Evolutionary conservation across 2,329 filamentous ascomycete genomes (phyloP).

Genomic region (Monilinia fructicola): DNA sequence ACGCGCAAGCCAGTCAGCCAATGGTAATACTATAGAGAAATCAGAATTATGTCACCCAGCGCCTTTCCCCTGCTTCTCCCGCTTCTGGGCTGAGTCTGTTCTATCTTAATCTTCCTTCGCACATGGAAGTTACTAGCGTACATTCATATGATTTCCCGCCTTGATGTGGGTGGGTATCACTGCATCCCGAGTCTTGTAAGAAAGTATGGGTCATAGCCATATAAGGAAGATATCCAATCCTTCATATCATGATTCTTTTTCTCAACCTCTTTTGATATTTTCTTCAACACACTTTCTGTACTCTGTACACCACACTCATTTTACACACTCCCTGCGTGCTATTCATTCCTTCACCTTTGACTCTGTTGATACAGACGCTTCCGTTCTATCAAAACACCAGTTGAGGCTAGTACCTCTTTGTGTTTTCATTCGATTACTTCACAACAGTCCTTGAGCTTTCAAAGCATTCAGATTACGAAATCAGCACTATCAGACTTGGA

Average conservation of each 20-base stretch:
- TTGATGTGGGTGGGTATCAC: conserved; percentile 2
- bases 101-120: conserved; percentile 14
- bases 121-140: conserved; percentile 6
- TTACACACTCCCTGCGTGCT: conserved; percentile 17
- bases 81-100: conserved; percentile 8
- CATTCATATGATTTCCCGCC: conserved; percentile 4
- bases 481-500: conserved; percentile 1
- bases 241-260: neutral
- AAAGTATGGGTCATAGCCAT: conserved; percentile 6
- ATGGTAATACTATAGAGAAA: neutral
- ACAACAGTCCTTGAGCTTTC: conserved; percentile 30
- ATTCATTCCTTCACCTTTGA: conserved; percentile 31
- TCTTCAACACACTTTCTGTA: neutral
- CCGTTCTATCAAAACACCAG: conserved; percentile 20
- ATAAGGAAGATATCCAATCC: conserved; percentile 12
- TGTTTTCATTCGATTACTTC: conserved; percentile 27
- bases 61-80: conserved; percentile 15
- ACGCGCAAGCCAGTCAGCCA: neutral
- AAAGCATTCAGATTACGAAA: conserved; percentile 26
- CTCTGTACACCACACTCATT: conserved; percentile 20
- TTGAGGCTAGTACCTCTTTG: conserved; percentile 38
- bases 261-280: conserved; percentile 2
- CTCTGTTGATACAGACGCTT: conserved; percentile 24
- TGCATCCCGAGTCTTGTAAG: neutral
- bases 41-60: neutral